phyloP scores from a whole-genome alignment of 805 yeast genomes.

The Spathaspora arborariae region DNA sequence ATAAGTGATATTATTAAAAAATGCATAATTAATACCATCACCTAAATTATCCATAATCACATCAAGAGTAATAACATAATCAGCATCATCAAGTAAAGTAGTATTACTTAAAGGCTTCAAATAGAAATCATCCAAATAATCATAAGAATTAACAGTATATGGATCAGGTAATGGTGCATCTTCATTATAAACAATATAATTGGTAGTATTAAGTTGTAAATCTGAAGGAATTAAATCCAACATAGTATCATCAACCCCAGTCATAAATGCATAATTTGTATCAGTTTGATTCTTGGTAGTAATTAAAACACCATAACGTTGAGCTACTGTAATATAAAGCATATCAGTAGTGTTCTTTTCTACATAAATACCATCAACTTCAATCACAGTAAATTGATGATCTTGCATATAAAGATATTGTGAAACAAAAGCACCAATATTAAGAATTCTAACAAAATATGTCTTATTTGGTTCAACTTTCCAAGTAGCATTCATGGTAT shows the following conservation, averaged over 20 bases:
- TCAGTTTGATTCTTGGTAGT: constrained; percentile 44
- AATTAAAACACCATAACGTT: constrained; percentile 69
- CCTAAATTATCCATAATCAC: constrained; percentile 66
- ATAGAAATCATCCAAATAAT: constrained; percentile 68
- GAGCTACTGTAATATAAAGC: constrained; percentile 73
- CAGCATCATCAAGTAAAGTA: constrained; percentile 53
- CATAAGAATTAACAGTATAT: constrained; percentile 27
- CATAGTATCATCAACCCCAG: constrained; percentile 61
- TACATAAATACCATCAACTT: constrained; percentile 50
- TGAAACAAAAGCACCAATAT: constrained; percentile 70
- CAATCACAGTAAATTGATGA: constrained; percentile 39
- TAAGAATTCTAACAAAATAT: constrained; percentile 60
- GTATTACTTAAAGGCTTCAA: constrained; percentile 60
- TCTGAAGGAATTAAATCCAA: constrained; percentile 64
- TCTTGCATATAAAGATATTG: constrained; percentile 45
- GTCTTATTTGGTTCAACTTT: constrained; percentile 56
- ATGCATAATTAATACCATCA: constrained; percentile 74
- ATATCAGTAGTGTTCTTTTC: constrained; percentile 54
- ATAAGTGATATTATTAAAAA: constrained; percentile 65
- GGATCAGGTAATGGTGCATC: constrained; percentile 16
- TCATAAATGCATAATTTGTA: constrained; percentile 59
- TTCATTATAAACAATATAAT: constrained; percentile 50
- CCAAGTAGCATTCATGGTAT: constrained; percentile 55
- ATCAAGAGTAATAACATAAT: constrained; percentile 54
- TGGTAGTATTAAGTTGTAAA: constrained; percentile 49